Conservation (phyloP, 1,139 yeast species). For the Hansenula lynferdii region DNA sequence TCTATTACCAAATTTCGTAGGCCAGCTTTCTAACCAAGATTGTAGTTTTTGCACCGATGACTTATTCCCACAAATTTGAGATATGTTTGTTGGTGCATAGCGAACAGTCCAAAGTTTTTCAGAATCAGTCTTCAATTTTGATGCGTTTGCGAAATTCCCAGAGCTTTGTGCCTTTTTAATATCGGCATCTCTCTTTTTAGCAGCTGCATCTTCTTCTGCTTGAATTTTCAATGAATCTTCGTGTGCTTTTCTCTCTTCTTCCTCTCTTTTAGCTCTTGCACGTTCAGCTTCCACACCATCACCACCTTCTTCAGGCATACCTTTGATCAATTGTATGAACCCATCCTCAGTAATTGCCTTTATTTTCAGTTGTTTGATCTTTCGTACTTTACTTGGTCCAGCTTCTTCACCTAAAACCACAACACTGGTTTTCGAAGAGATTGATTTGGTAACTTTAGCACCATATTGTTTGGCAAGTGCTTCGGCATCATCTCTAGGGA, state of each 20-base stretch:
- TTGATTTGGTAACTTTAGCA: conserved; percentile 87
- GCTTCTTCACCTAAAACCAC: conserved; percentile 96
- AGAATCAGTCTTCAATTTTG: conserved; percentile 24
- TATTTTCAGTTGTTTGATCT: conserved; percentile 64
- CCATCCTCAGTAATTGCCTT: conserved; percentile 90
- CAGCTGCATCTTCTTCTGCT: conserved; percentile 29
- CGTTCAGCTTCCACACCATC: conserved; percentile 69
- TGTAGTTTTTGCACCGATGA: conserved; percentile 61
- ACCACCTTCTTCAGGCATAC: conserved; percentile 95
- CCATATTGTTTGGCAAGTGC: conserved; percentile 80
- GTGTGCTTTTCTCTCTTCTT: conserved; percentile 51
- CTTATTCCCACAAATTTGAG: conserved; percentile 90
- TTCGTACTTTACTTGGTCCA: conserved; percentile 90
- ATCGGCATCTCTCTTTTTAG: conserved; percentile 22
- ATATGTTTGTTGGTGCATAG: conserved; percentile 75
- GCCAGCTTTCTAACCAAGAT: conserved; percentile 82
- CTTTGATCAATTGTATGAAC: conserved; percentile 61
- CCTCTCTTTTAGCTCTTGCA: conserved; percentile 64
- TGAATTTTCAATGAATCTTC: conserved; percentile 47
- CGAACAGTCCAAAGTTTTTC: conserved; percentile 88
- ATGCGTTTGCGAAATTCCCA: conserved; percentile 18
- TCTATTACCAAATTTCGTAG: conserved; percentile 49
- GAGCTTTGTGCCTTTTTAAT: conserved; percentile 20
- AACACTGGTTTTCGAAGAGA: conserved; percentile 79
- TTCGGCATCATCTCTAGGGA: conserved; percentile 76